Conservation (phyloP, 306 rosid genomes). For the Heteromeles arbutifolia region DNA sequence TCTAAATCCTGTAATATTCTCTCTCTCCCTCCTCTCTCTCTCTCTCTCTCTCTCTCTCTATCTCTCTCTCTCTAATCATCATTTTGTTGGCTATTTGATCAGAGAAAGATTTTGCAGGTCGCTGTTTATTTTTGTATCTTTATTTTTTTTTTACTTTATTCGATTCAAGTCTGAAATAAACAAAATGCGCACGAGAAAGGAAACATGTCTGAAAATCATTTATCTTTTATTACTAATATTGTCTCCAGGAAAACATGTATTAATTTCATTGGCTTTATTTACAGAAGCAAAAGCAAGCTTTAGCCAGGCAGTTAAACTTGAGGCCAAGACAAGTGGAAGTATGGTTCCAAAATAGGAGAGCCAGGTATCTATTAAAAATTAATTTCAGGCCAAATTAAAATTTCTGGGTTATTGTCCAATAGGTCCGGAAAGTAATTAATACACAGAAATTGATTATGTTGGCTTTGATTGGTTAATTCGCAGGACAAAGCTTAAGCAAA, state of each 20-base stretch:
- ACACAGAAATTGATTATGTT: background rate
- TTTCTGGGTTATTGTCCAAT: background rate
- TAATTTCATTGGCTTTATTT: background rate
- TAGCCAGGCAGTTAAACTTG: constrained; percentile 71
- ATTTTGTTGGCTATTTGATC: too few species aligned
- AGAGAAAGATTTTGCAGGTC: too few species aligned
- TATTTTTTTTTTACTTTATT: too few species aligned
- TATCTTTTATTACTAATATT: background rate
- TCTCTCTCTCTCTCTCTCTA: background rate
- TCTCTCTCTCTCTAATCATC: too few species aligned
- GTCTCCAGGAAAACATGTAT: background rate
- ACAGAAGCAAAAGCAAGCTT: constrained; percentile 93
- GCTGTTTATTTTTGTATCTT: background rate
- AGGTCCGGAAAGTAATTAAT: background rate
- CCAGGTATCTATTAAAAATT: constrained; percentile 44
- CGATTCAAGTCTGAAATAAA: too few species aligned
- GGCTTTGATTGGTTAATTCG: background rate
- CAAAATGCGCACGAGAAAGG: background rate
- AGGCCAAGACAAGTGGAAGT: constrained; percentile 94
- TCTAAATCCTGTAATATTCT: constrained; percentile 77
- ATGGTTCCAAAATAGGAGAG: constrained; percentile 98
- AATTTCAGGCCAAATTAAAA: background rate
- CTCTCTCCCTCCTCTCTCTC: constrained; percentile 2
- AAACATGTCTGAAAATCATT: background rate
- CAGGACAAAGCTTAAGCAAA: constrained; percentile 97